These are phyloP conservation scores for Alternaria arborescens DNA, from an alignment of 2,329 filamentous ascomycete species.

Conservation along the genomic window DNA sequence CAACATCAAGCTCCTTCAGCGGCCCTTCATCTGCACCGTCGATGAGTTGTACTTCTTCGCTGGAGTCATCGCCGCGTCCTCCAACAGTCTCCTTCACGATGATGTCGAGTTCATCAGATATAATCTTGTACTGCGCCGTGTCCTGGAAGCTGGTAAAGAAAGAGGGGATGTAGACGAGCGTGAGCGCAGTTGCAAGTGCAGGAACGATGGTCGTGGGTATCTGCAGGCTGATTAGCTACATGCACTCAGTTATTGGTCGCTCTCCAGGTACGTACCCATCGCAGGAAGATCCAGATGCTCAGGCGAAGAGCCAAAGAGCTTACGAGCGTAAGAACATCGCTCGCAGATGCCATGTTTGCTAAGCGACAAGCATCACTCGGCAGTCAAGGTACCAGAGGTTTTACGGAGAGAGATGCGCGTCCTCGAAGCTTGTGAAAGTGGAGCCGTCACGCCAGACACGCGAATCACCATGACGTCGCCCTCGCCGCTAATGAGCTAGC, in stretches of 20 bases:
- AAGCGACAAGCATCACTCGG: constrained; percentile 23
- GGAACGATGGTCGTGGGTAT: constrained; percentile 52
- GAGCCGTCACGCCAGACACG: constrained; percentile 11
- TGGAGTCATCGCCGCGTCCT: constrained; percentile 42
- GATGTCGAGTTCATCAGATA: constrained; percentile 66
- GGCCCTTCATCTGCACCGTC: constrained; percentile 53
- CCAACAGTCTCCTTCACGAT: constrained; percentile 53
- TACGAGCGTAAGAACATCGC: constrained; percentile 45
- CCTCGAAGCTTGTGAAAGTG: constrained; percentile 17
- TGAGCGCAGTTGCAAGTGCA: constrained; percentile 65
- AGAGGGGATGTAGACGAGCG: constrained; percentile 71
- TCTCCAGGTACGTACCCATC: constrained; percentile 62
- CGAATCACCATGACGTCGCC: constrained; percentile 18
- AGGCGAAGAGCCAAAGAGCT: constrained; percentile 62
- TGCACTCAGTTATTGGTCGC: not conserved
- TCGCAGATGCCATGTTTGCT: constrained; percentile 45
- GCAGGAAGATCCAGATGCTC: constrained; percentile 65
- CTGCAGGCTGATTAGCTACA: constrained; percentile 27
- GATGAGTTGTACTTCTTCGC: constrained; percentile 45
- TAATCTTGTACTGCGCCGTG: constrained; percentile 65
- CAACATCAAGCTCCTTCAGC: constrained; percentile 62
- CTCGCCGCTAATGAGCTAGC: constrained; percentile 3
- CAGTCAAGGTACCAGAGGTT: not conserved
- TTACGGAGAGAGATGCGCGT: constrained; percentile 10
- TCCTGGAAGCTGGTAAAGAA: constrained; percentile 68